A percentile compares a stretch with the other conserved stretches of the same genome.
These are phyloP conservation scores for Karstenula rhodostoma DNA, from an alignment of 2,329 filamentous ascomycete species.

Conservation along the genomic window DNA sequence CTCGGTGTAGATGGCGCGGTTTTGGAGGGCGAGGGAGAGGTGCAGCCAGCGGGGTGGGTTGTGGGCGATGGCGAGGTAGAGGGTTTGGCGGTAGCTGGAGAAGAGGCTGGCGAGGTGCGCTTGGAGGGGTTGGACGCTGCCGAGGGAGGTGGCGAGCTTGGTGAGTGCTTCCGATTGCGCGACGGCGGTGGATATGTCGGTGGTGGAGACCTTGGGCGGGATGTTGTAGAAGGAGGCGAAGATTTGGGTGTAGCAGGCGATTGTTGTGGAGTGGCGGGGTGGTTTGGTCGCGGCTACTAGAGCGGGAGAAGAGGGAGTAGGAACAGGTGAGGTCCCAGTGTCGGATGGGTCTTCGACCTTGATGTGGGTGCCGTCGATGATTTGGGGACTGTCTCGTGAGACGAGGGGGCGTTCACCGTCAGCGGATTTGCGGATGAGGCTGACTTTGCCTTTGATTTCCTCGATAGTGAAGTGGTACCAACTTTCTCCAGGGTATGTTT, in stretches of 20 bases:
- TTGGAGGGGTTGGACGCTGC: slow-evolving; percentile 30
- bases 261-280: background rate
- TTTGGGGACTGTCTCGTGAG: background rate
- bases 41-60: slow-evolving; percentile 45
- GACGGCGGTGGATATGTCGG: slow-evolving; percentile 28
- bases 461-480: slow-evolving; percentile 21
- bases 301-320: background rate
- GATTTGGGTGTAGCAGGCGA: slow-evolving; percentile 28
- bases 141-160: slow-evolving; percentile 33
- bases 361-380: slow-evolving; percentile 12
- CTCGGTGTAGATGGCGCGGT: slow-evolving; percentile 45
- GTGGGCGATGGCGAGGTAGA: slow-evolving; percentile 41
- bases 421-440: slow-evolving; percentile 10
- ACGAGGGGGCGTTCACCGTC: slow-evolving; percentile 9
- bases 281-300: background rate
- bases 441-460: slow-evolving; percentile 3
- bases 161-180: slow-evolving; percentile 37
- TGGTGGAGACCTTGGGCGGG: slow-evolving; percentile 24
- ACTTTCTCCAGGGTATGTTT: background rate
- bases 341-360: slow-evolving; percentile 19
- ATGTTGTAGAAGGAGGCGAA: slow-evolving; percentile 38
- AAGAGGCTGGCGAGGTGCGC: slow-evolving; percentile 34
- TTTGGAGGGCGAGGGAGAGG: slow-evolving; percentile 38
- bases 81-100: slow-evolving; percentile 30
- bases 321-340: background rate